These are phyloP conservation scores for Zymoseptoria crescenta DNA, from an alignment of 2,329 filamentous ascomycete genomes.

Conservation along the genomic window DNA sequence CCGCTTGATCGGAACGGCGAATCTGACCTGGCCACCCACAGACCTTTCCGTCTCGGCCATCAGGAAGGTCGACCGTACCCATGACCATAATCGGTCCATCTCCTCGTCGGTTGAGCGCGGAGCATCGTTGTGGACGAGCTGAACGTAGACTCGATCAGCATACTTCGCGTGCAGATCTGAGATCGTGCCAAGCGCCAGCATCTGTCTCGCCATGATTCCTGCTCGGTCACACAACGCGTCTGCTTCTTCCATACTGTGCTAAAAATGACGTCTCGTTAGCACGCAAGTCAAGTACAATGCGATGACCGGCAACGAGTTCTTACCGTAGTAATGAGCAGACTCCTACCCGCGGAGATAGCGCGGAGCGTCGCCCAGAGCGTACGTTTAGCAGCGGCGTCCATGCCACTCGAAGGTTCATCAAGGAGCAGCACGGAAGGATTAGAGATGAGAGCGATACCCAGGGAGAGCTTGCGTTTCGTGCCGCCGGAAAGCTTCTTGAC, in stretches of 20 bases:
- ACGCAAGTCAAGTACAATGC: no score
- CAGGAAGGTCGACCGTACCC: constrained; percentile 55
- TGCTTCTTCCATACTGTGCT: constrained; percentile 84
- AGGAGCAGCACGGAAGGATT: constrained; percentile 78
- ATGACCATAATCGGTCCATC: constrained; percentile 55
- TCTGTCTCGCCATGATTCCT: constrained; percentile 71
- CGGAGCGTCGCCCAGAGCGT: constrained; percentile 81
- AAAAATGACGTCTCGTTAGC: no score
- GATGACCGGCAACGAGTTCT: no score
- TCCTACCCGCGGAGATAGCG: constrained; percentile 62
- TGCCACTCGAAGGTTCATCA: constrained; percentile 76
- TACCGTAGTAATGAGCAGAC: constrained; percentile 72
- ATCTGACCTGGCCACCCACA: constrained; percentile 73
- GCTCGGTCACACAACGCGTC: constrained; percentile 73
- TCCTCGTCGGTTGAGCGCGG: constrained; percentile 62
- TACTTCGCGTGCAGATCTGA: constrained; percentile 62
- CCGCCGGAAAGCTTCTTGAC: constrained; percentile 73
- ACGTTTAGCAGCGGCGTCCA: constrained; percentile 80
- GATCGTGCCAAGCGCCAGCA: constrained; percentile 73
- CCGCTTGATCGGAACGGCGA: constrained; percentile 50
- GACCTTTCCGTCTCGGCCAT: constrained; percentile 61
- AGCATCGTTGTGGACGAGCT: constrained; percentile 64
- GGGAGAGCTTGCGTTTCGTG: constrained; percentile 77
- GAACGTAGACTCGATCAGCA: constrained; percentile 61
- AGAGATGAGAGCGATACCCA: constrained; percentile 83